Percentiles rank a stretch among this genome's conserved stretches.
Conservation (phyloP, 108 stramenopile species). For the Skeletonema grethae region DNA sequence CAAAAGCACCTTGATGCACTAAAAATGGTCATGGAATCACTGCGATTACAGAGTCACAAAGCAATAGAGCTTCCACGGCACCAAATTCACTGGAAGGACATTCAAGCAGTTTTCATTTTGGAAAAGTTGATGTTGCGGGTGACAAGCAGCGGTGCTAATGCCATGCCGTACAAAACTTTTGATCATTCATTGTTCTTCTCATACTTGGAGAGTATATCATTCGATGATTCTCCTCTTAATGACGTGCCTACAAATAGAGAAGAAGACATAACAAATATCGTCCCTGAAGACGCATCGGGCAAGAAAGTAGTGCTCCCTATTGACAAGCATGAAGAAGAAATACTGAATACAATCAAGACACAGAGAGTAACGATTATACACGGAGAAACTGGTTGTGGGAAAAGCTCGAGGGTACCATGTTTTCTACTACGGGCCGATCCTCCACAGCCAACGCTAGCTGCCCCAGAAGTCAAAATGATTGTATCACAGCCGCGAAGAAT, state of each 20-base stretch:
- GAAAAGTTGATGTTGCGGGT: conserved; percentile 44
- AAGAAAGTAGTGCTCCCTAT: conserved; percentile 57
- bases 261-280: neutral
- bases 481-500: conserved; percentile 89
- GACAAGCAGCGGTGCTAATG: conserved; percentile 14
- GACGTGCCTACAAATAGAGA: conserved; percentile 24
- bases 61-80: conserved; percentile 17
- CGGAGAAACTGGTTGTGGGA: conserved; percentile 91
- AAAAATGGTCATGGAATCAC: conserved; percentile 17
- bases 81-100: conserved; percentile 41
- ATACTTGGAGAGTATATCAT: conserved; percentile 34
- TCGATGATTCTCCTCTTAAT: conserved; percentile 30
- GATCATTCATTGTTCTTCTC: conserved; percentile 36
- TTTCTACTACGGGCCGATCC: conserved; percentile 78
- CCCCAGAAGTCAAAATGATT: conserved; percentile 77
- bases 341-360: conserved; percentile 59
- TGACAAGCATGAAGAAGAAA: conserved; percentile 72
- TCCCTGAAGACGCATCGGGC: conserved; percentile 1
- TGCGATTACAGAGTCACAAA: neutral
- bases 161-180: conserved; percentile 37
- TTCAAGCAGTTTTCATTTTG: conserved; percentile 51
- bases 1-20: conserved; percentile 35
- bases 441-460: conserved; percentile 50
- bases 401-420: conserved; percentile 79
- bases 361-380: conserved; percentile 89